phyloP scores from a whole-genome alignment of 805 yeast species.

The Metschnikowia similis region DNA sequence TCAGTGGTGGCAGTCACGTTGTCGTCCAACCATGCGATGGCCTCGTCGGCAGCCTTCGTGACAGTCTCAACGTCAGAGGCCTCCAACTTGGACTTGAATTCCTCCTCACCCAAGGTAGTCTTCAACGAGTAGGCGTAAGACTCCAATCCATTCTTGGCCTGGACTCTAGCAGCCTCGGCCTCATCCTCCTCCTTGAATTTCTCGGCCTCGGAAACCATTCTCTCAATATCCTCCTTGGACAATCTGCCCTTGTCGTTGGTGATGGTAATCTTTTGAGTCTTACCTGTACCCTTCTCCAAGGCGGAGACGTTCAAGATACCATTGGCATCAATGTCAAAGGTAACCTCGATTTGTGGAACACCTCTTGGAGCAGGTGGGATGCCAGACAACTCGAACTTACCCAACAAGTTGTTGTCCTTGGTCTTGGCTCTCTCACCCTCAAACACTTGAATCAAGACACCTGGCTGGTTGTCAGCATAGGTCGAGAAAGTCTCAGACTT shows the following conservation, averaged over 20 bases:
- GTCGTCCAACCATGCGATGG: slow-evolving; percentile 87
- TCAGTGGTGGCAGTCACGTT: slow-evolving; percentile 91
- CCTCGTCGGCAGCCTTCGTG: slow-evolving; percentile 76
- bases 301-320: slow-evolving; percentile 97
- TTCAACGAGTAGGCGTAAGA: slow-evolving; percentile 92
- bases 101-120: slow-evolving; percentile 55
- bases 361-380: slow-evolving; percentile 99
- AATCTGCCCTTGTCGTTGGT: slow-evolving; percentile 98
- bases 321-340: slow-evolving; percentile 94
- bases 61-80: slow-evolving; percentile 65
- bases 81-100: slow-evolving; percentile 59
- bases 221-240: slow-evolving; percentile 95
- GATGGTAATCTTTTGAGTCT: slow-evolving; percentile 93
- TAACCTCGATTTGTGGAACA: slow-evolving; percentile 96
- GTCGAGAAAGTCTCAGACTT: slow-evolving; percentile 96
- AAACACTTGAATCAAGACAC: slow-evolving; percentile 94
- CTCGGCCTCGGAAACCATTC: slow-evolving; percentile 97
- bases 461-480: slow-evolving; percentile 97
- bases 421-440: slow-evolving; percentile 99
- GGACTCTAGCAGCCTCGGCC: slow-evolving; percentile 87
- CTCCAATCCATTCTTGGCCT: slow-evolving; percentile 92
- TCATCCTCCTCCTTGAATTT: slow-evolving; percentile 62
- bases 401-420: slow-evolving; percentile 91
- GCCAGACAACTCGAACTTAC: slow-evolving; percentile 94
- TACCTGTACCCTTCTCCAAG: slow-evolving; percentile 97